phyloP scores from a whole-genome alignment of 2,329 filamentous ascomycete species.

The Anthostomella pinea region DNA sequence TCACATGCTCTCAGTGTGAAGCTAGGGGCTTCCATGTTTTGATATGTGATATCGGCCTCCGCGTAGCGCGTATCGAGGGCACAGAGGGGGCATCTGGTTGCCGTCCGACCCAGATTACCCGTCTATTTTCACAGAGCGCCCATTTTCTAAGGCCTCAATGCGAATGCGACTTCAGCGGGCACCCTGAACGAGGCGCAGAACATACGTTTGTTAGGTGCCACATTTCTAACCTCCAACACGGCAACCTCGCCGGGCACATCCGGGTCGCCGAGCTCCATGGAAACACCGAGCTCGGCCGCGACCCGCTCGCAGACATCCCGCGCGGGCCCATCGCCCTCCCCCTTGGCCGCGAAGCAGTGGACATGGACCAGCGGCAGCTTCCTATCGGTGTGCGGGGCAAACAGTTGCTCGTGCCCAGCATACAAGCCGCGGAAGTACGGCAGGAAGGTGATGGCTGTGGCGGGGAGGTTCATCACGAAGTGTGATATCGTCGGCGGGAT shows the following conservation, averaged over 20 bases:
- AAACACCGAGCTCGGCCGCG: slow-evolving; percentile 56
- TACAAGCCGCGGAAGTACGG: slow-evolving; percentile 76
- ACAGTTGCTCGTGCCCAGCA: slow-evolving; percentile 63
- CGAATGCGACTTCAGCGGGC: slow-evolving; percentile 79
- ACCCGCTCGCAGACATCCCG: slow-evolving; percentile 66
- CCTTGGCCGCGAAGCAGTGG: slow-evolving; percentile 90
- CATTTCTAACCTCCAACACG: slow-evolving; percentile 74
- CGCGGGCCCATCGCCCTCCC: slow-evolving; percentile 66
- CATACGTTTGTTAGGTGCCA: slow-evolving; percentile 93
- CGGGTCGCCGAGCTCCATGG: slow-evolving; percentile 53
- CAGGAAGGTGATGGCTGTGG: slow-evolving; percentile 82
- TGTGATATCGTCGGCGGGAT: slow-evolving; percentile 80
- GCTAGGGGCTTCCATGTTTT: neutral
- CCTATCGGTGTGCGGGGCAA: slow-evolving; percentile 55
- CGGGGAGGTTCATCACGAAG: slow-evolving; percentile 97
- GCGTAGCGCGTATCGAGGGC: too few species aligned
- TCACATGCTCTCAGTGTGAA: neutral
- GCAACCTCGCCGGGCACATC: slow-evolving; percentile 48
- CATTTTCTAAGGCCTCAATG: slow-evolving; percentile 27
- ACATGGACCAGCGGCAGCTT: slow-evolving; percentile 81
- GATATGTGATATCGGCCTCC: neutral
- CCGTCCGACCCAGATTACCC: too few species aligned
- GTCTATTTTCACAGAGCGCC: too few species aligned
- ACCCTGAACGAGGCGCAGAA: slow-evolving; percentile 92
- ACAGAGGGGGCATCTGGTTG: too few species aligned